A percentile compares a stretch with the other conserved stretches of the same genome.
These are phyloP conservation scores for Plenodomus biglobosus DNA, from an alignment of 2,329 filamentous ascomycete genomes.

Conservation along the genomic window DNA sequence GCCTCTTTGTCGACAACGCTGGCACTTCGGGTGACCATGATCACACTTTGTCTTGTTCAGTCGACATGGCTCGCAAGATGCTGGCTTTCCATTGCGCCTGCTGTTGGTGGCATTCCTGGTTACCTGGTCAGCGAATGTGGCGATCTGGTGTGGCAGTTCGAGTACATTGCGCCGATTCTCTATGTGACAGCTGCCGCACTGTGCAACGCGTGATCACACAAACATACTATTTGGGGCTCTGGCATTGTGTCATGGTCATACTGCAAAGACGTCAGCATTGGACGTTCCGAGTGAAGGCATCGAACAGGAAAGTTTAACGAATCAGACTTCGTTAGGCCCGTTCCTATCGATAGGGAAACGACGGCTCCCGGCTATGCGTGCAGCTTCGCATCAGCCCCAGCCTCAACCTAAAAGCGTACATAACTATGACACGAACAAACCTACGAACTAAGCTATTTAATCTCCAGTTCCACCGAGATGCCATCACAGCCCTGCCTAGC, in stretches of 20 bases:
- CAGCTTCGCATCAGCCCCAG: neutral
- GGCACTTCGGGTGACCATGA: conserved; percentile 35
- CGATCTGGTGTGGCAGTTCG: neutral
- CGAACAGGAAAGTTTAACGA: neutral
- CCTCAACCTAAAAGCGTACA: neutral
- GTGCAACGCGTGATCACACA: neutral
- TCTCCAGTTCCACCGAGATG: neutral
- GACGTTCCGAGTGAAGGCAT: neutral
- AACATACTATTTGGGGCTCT: neutral
- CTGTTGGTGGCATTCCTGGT: conserved; percentile 27
- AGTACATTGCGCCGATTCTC: conserved; percentile 9
- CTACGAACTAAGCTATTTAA: neutral
- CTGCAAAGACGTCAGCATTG: neutral
- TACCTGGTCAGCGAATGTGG: conserved; percentile 10
- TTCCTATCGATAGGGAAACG: neutral
- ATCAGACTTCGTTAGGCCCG: neutral
- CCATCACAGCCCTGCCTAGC: neutral
- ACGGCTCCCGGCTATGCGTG: neutral
- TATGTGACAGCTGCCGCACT: neutral
- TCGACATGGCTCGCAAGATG: conserved; percentile 39
- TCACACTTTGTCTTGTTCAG: conserved; percentile 41
- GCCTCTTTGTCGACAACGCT: conserved; percentile 37
- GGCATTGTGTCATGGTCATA: neutral
- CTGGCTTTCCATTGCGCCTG: conserved; percentile 38
- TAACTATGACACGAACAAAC: neutral